phyloP scores from a whole-genome alignment of 2,329 filamentous ascomycete species.

The Daldinia sp. region DNA sequence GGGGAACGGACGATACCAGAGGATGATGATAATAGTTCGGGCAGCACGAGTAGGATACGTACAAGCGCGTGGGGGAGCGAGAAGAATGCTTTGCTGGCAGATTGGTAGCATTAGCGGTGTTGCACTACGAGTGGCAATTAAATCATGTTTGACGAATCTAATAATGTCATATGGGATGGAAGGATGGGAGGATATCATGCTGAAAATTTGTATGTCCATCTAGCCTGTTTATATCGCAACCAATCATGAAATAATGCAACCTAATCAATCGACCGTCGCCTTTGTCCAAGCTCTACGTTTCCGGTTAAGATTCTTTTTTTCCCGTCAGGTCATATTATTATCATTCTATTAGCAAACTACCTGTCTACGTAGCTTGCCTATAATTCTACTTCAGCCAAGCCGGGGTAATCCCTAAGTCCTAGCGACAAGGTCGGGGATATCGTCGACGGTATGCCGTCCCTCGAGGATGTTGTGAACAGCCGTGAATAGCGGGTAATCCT shows the following conservation, averaged over 20 bases:
- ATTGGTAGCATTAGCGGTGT: conserved; percentile 40
- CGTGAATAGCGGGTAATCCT: conserved; percentile 91
- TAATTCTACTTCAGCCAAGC: neutral
- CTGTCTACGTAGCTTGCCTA: neutral
- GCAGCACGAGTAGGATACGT: neutral
- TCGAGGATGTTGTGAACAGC: conserved; percentile 85
- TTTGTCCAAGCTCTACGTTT: conserved; percentile 7
- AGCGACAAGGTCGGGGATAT: conserved; percentile 76
- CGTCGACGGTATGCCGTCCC: conserved; percentile 77
- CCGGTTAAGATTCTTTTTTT: conserved; percentile 2
- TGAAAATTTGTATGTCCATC: conserved; percentile 6
- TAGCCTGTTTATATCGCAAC: conserved; percentile 20
- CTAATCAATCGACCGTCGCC: conserved; percentile 2
- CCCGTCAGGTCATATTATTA: neutral
- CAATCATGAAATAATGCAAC: neutral
- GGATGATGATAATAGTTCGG: conserved; percentile 15
- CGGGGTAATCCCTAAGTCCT: conserved; percentile 35
- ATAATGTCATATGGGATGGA: neutral
- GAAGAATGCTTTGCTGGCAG: conserved; percentile 40
- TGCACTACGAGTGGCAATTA: conserved; percentile 14
- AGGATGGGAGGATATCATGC: conserved; percentile 34
- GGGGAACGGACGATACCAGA: conserved; percentile 71
- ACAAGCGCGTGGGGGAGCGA: conserved; percentile 21
- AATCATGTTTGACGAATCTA: conserved; percentile 5
- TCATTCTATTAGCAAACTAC: neutral